These are phyloP conservation scores for Cryptosporidium sp. DNA, from an alignment of 169 alveolate genomes.

Conservation along the genomic window DNA sequence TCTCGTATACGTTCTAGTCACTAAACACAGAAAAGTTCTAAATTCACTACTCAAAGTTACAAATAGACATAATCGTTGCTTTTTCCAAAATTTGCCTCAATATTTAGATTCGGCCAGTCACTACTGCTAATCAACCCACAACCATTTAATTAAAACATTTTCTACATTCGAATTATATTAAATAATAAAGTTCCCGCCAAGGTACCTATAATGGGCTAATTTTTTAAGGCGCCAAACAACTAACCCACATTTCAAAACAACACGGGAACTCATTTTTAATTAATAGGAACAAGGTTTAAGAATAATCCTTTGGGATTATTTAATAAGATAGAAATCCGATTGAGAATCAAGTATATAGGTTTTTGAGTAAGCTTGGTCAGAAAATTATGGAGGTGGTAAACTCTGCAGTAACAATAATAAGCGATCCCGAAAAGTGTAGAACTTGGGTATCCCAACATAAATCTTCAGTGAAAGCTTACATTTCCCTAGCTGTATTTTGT, in stretches of 20 bases:
- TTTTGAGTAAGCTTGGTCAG: neutral
- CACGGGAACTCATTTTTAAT: neutral
- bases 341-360: neutral
- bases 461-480: constrained; percentile 75
- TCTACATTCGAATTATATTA: neutral
- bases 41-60: neutral
- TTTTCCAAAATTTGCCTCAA: too few relatives aligned
- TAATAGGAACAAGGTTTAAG: constrained; percentile 4
- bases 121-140: neutral
- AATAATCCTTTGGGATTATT: constrained; percentile 15
- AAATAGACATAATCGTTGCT: too few relatives aligned
- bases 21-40: neutral
- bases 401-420: constrained; percentile 71
- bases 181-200: constrained; percentile 9
- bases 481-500: constrained; percentile 68
- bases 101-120: neutral
- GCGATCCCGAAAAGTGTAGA: constrained; percentile 74
- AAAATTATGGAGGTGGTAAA: constrained; percentile 68
- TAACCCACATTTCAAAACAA: constrained; percentile 3
- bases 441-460: constrained; percentile 76
- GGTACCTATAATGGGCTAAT: constrained; percentile 8
- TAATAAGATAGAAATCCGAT: constrained; percentile 1
- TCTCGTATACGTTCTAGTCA: too few relatives aligned
- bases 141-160: neutral
- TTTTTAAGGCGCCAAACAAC: neutral